Evolutionary conservation across 2,329 filamentous ascomycete genomes (phyloP), one percentile per base, ranked within the genome.

Genomic region (Sporothrix pseudoabietina): DNA sequence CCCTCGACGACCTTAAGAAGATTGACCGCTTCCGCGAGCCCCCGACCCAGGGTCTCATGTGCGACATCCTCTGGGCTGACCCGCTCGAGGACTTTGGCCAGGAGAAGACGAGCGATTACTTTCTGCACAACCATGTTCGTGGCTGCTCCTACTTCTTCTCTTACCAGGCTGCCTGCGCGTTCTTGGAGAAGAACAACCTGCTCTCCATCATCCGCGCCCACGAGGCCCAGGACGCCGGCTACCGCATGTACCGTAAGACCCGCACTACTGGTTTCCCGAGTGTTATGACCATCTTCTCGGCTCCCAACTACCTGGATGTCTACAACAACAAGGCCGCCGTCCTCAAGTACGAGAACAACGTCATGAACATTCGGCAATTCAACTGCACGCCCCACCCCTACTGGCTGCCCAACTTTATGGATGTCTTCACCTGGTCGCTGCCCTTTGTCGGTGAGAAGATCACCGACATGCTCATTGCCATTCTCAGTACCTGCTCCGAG

Each of bases 241-340:
- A 99, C 83, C 90, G 96, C 81, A 99, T 99, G 96, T 99, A 99
- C 83, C 90, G 96, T 78, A 99, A 99, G 88, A 99, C 96, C 35
- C 90, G 95, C 76, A 98, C 96, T 1, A 99, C 96, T 26, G 96
- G 96, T 2, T 99, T 99, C 85, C 96, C 96, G 30, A 98, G 94
- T 84, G 96, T 99, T 76, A 99, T 99, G 96, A 99, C 96, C 78
- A 99, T 99, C 79, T 99, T 99, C 87, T 98, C 95, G 61, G 96
- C 96, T 1, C 96, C 96, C 52, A 99, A 99, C 83, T 99, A 99
- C 81, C 90, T 99, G 76, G 96, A 99, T 80, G 94, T 99, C 52
- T 99, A 99, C 85, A 99, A 99, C 89, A 99, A 99, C 88, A 99
- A 99, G 86, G 96, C 96, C 1, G 96, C 96, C 0, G 96, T 99